Evolutionary conservation across 345 rosid genomes (phyloP), one percentile per base, ranked within the genome.

Genomic region (Diplotaxis tenuifolia): DNA sequence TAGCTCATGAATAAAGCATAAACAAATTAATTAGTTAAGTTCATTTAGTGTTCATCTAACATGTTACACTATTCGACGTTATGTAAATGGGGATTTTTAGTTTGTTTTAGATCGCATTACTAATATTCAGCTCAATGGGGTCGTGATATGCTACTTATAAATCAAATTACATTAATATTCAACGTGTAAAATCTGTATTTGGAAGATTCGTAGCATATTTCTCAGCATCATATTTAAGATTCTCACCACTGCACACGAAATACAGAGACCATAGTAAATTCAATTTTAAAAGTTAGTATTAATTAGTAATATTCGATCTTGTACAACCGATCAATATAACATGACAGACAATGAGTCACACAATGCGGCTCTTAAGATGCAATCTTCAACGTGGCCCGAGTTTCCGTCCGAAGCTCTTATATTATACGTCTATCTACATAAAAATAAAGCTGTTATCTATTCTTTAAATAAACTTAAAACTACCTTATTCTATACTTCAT

Each of bases 311-410:
- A 38, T 42, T 55, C 3, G 36, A 65, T 42, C 9, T 20, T 28
- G 16, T 40, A 55, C 27, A 19, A 73, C 31, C 8, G 34, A 54
- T 12, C 29, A 6, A 63, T 21, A 25, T 50, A 74, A 74, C 61
- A 74, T 74, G 73, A 68, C 47, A 69, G 75, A 69, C 75, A 76
- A 23, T 31, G 65, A 55, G 75, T 47, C 79, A 31, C 3, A 70
- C 71, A 21, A 29, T 76, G 75, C 79, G 79, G 75, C 74, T 69
- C 40, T 65, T 62, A 54, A 68, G 75, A 62, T 75, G 79, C 75
- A 27, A 20, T 62, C 75, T 55, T 62, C 65, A 75, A 75, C 75
- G 70, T 76, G 79, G 42, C 65, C 9, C 60, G 23, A 55, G 53
- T 55, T 62, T 62, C 66, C 40, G 40, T 55, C 14, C 14, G 6